Base-by-base conservation (phyloP, 2,329 filamentous ascomycete species). In the Aspergillus sp. region DNA sequence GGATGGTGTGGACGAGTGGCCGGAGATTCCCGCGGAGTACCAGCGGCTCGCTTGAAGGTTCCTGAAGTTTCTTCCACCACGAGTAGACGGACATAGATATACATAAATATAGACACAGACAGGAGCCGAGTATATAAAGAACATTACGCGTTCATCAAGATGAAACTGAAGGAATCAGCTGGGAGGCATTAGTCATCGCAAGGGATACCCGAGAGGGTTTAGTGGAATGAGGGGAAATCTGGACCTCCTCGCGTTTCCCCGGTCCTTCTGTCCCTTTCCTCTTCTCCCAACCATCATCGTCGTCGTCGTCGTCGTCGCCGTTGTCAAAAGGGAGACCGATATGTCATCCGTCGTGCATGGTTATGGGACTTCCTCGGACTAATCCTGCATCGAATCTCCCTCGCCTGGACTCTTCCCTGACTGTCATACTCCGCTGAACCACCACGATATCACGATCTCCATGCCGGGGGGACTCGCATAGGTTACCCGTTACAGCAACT, bases 1-100 rank as follows among this genome's bases (percentile, higher is more conserved):
- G n/a, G 71, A 74, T 43, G 71, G 67, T 1, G 56, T 72, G 17
- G 70, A 73, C 56, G 54, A 60, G 13, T 73, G 67, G 67, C 67
- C 65, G 5, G 52, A 58, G 6, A 53, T 66, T 33, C 60, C 64
- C 2, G 47, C 50, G 9, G 64, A 64, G 45, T 71, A 68, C 50
- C 33, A 20, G 22, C 16, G 11, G 40, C 7, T 13, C 11, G 40
- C 19, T 5, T 5, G 40, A 20, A 19, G 17, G 14, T n/a, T 22
- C 22, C n/a, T 13, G 40, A 11, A 30, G 26, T 30, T 30, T 30
- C 26, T 30, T 30, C 26, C 26, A 30, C 26, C 26, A 22, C 26
- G 10, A 30, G 26, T 30, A 30, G 26, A 30, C 26, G 26, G 9
- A 8, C 26, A 7, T 30, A 30, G 10, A 30, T 30, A 30, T 30